These are phyloP conservation scores for Vicia faba DNA, from an alignment of 306 rosid species.

Conservation along the genomic window DNA sequence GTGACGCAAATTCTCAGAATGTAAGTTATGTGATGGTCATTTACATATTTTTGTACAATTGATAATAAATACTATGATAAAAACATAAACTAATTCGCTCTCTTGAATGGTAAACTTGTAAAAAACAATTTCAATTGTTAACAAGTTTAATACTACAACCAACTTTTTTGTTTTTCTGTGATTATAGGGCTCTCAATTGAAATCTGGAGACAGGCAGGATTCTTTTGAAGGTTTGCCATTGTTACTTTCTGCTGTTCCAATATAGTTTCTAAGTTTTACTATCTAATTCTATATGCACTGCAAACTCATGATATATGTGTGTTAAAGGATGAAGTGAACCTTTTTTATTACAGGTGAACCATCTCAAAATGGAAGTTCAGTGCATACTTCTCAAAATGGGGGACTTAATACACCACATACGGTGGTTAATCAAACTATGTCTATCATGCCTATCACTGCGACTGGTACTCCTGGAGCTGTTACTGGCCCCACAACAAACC, in stretches of 20 bases:
- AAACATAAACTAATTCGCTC: no score
- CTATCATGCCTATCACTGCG: slow-evolving; percentile 64
- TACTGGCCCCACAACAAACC: slow-evolving; percentile 89
- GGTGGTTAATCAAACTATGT: slow-evolving; percentile 68
- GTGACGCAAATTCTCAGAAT: slow-evolving; percentile 87
- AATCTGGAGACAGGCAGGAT: slow-evolving; percentile 80
- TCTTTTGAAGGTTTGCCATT: slow-evolving; percentile 79
- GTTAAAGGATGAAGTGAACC: slow-evolving; percentile 10
- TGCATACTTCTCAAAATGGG: slow-evolving; percentile 77
- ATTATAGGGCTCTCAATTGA: slow-evolving; percentile 78
- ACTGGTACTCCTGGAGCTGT: slow-evolving; percentile 71
- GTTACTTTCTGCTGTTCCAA: slow-evolving; percentile 35
- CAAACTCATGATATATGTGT: slow-evolving; percentile 11
- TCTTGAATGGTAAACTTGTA: no score
- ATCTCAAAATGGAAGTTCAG: slow-evolving; percentile 80
- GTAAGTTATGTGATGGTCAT: slow-evolving; percentile 54
- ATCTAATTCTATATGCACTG: slow-evolving; percentile 24
- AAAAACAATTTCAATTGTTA: no score
- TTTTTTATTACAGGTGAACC: slow-evolving; percentile 61
- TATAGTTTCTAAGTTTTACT: slow-evolving; percentile 27
- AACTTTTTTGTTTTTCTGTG: neutral
- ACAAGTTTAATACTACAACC: no score
- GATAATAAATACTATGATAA: no score
- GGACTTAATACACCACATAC: slow-evolving; percentile 64
- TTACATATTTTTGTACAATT: no score